These are phyloP conservation scores for Blastomyces silverae DNA, from an alignment of 2,329 filamentous ascomycete species.

Conservation along the genomic window DNA sequence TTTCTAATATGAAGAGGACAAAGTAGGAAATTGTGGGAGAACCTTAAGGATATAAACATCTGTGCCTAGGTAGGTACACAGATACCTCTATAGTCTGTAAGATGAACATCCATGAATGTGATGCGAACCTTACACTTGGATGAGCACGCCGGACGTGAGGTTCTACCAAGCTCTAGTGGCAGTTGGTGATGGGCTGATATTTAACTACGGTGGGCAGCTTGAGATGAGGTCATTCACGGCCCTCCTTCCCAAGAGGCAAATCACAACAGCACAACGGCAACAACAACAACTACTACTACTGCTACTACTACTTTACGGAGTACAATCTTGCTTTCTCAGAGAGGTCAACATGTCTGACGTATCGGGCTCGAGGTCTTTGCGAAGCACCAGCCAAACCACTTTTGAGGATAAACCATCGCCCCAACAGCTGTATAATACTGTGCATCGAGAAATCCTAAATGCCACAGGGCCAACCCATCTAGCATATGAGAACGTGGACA, in stretches of 20 bases:
- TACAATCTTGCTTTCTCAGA: not conserved
- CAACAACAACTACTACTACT: not conserved
- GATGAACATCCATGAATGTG: not conserved
- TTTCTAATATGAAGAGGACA: no score
- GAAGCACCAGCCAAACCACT: slow-evolving; percentile 2
- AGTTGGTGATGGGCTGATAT: not conserved
- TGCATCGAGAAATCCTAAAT: slow-evolving; percentile 2
- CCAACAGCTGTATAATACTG: not conserved
- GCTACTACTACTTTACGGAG: not conserved
- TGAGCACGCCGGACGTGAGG: not conserved
- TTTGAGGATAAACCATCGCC: not conserved
- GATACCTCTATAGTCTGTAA: no score
- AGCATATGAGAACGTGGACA: not conserved
- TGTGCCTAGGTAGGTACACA: no score
- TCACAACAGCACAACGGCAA: not conserved
- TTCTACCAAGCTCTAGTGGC: not conserved
- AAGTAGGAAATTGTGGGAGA: no score
- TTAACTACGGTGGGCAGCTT: no score
- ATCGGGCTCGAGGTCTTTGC: slow-evolving; percentile 1
- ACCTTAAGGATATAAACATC: no score
- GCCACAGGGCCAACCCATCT: slow-evolving; percentile 1
- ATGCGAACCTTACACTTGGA: not conserved
- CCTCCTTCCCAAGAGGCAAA: not conserved
- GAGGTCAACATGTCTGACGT: not conserved
- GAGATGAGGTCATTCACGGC: no score